Percentiles rank a stretch among this genome's conserved stretches.
Conservation (phyloP, 768 basidiomycete species). For the Hygrocybe punicea region DNA sequence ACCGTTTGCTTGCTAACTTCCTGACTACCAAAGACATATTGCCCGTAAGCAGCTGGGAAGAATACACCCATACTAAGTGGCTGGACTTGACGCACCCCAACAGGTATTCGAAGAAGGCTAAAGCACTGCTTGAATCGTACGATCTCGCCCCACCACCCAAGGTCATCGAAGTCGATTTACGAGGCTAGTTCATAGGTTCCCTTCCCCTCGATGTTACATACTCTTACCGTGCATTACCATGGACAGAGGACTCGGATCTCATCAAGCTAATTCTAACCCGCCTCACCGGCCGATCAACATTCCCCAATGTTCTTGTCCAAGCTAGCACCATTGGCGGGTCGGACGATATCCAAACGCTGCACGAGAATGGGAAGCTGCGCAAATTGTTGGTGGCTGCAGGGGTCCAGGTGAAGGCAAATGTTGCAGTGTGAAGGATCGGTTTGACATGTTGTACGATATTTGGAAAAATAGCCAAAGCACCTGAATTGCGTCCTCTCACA, state of each 20-base stretch:
- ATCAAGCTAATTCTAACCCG: slow-evolving; percentile 66
- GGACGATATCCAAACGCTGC: slow-evolving; percentile 54
- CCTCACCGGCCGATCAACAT: slow-evolving; percentile 63
- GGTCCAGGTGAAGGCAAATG: slow-evolving; percentile 14
- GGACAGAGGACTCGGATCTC: slow-evolving; percentile 54
- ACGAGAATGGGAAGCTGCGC: slow-evolving; percentile 45
- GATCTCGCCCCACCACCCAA: slow-evolving; percentile 61
- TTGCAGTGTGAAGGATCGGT: neutral
- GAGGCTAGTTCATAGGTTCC: slow-evolving; percentile 51
- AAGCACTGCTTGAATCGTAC: slow-evolving; percentile 59
- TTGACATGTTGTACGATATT: too few species aligned
- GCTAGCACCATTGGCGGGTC: slow-evolving; percentile 66
- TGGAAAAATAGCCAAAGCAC: too few species aligned
- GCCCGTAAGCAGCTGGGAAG: slow-evolving; percentile 52
- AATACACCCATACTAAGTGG: neutral
- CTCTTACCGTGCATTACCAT: neutral
- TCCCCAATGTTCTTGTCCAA: slow-evolving; percentile 69
- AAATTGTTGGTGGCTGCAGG: slow-evolving; percentile 49
- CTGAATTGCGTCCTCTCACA: too few species aligned
- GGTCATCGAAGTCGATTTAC: slow-evolving; percentile 71
- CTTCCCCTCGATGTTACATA: neutral
- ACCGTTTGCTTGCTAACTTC: too few species aligned
- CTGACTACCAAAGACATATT: slow-evolving; percentile 56
- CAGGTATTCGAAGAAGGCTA: slow-evolving; percentile 60
- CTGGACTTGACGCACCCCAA: neutral